Evolutionary conservation across 2,329 filamentous ascomycete genomes (phyloP).

Genomic region (Paracamarosporium sp.): DNA sequence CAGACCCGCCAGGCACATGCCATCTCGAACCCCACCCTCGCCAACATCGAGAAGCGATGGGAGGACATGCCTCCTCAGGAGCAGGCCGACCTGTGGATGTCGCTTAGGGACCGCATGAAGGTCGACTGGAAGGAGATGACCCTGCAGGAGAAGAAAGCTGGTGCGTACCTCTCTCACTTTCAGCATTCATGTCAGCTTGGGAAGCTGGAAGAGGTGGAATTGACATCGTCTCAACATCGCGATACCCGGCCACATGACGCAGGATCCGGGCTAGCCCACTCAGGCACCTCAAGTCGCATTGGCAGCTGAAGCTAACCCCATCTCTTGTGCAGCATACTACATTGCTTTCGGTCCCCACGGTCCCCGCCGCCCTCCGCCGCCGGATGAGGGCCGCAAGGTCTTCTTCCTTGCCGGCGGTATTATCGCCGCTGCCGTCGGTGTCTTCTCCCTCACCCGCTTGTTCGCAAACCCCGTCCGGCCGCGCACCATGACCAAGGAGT

Average conservation of each 20-base stretch:
- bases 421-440: constrained; percentile 67
- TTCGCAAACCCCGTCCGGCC: constrained; percentile 72
- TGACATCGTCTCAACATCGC: constrained; percentile 35
- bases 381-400: constrained; percentile 84
- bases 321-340: constrained; percentile 80
- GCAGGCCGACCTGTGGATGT: constrained; percentile 99
- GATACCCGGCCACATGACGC: constrained; percentile 26
- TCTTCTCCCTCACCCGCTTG: constrained; percentile 76
- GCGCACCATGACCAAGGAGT: constrained; percentile 93
- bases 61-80: constrained; percentile 97
- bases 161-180: constrained; percentile 65
- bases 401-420: constrained; percentile 75
- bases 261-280: constrained; percentile 14
- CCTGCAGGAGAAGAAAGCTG: constrained; percentile 97
- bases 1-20: constrained; percentile 77
- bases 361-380: constrained; percentile 80
- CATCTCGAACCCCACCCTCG: constrained; percentile 96
- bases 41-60: constrained; percentile 99
- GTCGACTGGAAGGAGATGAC: constrained; percentile 95
- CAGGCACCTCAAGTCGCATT: constrained; percentile 14
- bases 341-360: constrained; percentile 98
- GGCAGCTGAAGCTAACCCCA: constrained; percentile 30
- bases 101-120: constrained; percentile 98
- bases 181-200: constrained; percentile 23
- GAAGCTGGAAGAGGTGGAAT: constrained; percentile 24